A percentile compares a stretch with the other conserved stretches of the same genome.
Evolutionary conservation across 768 basidiomycete species (phyloP).

Genomic region (Psilocybe sp.): DNA sequence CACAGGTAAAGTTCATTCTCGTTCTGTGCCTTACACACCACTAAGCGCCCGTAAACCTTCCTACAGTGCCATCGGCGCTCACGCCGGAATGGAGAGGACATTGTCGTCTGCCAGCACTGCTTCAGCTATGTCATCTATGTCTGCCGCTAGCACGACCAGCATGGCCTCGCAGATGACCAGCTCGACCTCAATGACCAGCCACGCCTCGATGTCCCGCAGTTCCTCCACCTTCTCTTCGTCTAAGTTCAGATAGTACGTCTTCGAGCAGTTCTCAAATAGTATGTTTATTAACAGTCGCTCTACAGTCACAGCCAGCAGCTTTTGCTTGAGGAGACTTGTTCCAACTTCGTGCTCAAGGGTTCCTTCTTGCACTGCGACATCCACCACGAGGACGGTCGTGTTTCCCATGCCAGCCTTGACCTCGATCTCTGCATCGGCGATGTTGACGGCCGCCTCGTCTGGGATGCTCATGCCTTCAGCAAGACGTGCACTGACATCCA

Average conservation of each 20-base stretch:
- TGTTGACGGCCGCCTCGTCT: constrained; percentile 12
- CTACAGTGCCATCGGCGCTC: background rate
- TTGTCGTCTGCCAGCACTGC: constrained; percentile 1
- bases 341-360: constrained; percentile 13
- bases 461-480: constrained; percentile 13
- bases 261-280: background rate
- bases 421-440: constrained; percentile 14
- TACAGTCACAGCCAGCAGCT: constrained; percentile 13
- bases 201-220: constrained; percentile 1
- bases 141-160: constrained; percentile 2
- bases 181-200: constrained; percentile 9
- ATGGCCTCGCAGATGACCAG: constrained; percentile 9
- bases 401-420: constrained; percentile 12
- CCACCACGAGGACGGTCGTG: constrained; percentile 12
- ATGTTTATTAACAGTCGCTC: background rate
- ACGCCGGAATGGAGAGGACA: background rate
- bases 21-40: background rate
- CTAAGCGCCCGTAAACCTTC: background rate
- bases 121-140: background rate
- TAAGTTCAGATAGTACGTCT: constrained; percentile 11
- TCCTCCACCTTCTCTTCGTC: constrained; percentile 13
- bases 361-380: constrained; percentile 13
- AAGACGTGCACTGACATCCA: constrained; percentile 11
- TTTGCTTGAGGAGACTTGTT: constrained; percentile 14
- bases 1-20: constrained; percentile 3